Conservation (phyloP, 257 asterid genomes). For the Primulina eburnea region DNA sequence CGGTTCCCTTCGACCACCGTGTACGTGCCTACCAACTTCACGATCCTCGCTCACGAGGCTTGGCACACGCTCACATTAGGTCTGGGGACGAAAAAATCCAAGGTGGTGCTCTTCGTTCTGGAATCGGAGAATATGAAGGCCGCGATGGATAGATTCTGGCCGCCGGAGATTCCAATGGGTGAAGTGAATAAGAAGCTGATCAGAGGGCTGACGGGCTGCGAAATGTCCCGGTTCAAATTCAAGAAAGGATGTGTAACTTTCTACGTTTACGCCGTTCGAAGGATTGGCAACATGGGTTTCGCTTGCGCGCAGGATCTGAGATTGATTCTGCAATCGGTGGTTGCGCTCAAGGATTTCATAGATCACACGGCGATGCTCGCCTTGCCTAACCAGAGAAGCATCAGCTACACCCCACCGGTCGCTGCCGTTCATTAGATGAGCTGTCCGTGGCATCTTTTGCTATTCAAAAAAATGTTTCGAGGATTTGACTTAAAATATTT, state of each 20-base stretch:
- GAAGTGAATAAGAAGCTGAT: constrained; percentile 83
- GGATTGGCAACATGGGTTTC: constrained; percentile 58
- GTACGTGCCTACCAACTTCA: constrained; percentile 85
- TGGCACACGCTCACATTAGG: constrained; percentile 97
- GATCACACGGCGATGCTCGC: constrained; percentile 99
- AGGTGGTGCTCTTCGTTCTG: constrained; percentile 73
- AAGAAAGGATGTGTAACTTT: constrained; percentile 87
- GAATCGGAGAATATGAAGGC: constrained; percentile 67
- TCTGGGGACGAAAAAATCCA: constrained; percentile 86
- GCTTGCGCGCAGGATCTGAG: constrained; percentile 70
- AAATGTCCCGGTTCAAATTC: constrained; percentile 87
- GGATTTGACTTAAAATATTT: not conserved
- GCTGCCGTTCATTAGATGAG: constrained; percentile 63
- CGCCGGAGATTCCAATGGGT: constrained; percentile 87
- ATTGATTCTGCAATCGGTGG: constrained; percentile 62
- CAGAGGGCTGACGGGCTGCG: constrained; percentile 61
- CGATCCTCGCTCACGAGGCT: constrained; percentile 95
- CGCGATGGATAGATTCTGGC: constrained; percentile 66
- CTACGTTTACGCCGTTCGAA: constrained; percentile 84
- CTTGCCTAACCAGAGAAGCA: constrained; percentile 85
- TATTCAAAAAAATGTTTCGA: too few relatives aligned
- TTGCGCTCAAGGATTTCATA: constrained; percentile 81
- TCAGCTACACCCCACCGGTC: constrained; percentile 50
- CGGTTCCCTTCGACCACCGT: constrained; percentile 73
- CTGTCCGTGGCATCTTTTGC: not conserved